Evolutionary conservation across 2,329 filamentous ascomycete species (phyloP).

Genomic region (Fonsecaea nubica): DNA sequence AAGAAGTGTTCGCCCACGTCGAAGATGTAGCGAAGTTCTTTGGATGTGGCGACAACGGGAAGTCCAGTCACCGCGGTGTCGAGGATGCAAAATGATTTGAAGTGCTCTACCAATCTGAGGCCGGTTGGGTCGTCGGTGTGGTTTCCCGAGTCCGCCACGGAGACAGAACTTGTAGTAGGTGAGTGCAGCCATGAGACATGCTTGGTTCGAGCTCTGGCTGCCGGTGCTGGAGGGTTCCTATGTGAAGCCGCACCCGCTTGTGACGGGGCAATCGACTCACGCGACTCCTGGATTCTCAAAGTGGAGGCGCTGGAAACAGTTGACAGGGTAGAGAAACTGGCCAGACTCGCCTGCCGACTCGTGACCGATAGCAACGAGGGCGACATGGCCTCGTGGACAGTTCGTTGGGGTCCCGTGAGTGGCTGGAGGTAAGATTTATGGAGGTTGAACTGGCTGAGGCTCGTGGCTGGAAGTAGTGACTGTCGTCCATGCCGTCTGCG

Average conservation of each 20-base stretch:
- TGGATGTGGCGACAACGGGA: conserved; percentile 40
- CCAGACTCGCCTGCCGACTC: conserved; percentile 33
- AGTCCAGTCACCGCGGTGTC: conserved; percentile 36
- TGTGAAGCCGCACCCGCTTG: not conserved
- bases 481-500: conserved; percentile 15
- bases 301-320: conserved; percentile 30
- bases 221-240: not conserved
- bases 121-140: conserved; percentile 2
- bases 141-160: conserved; percentile 4
- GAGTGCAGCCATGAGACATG: conserved; percentile 36
- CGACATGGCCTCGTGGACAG: conserved; percentile 24
- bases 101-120: conserved; percentile 39
- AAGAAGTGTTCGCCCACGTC: conserved; percentile 40
- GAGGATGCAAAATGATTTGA: conserved; percentile 43
- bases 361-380: conserved; percentile 22
- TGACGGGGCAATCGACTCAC: conserved; percentile 14
- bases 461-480: conserved; percentile 34
- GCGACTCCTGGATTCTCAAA: conserved; percentile 32
- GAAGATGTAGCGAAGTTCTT: conserved; percentile 40
- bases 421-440: conserved; percentile 36
- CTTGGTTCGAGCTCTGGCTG: conserved; percentile 13
- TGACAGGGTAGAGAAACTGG: conserved; percentile 34
- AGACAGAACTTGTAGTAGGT: conserved; percentile 27
- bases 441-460: conserved; percentile 35
- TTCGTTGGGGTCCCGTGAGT: conserved; percentile 20